These are phyloP conservation scores for Cladosporium sp. DNA, from an alignment of 2,329 filamentous ascomycete species.

Conservation along the genomic window DNA sequence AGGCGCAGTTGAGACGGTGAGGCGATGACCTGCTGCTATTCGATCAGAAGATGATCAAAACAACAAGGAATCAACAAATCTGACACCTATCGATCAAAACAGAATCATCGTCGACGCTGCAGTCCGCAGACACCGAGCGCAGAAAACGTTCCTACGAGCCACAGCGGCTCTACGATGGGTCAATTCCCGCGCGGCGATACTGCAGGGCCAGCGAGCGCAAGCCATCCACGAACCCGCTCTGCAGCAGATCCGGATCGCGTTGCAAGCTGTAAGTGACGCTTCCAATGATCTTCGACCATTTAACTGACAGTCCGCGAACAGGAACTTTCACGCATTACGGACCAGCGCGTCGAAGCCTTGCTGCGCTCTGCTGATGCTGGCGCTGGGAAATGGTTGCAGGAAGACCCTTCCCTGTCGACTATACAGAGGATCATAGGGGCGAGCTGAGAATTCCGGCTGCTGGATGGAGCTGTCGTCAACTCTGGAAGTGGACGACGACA, in stretches of 20 bases:
- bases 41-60: too few species aligned
- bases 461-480: background rate
- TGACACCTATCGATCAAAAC: constrained; percentile 2
- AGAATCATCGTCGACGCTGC: constrained; percentile 60
- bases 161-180: constrained; percentile 57
- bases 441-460: background rate
- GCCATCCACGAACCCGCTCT: constrained; percentile 46
- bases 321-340: constrained; percentile 56
- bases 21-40: too few species aligned
- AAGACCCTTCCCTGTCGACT: constrained; percentile 53
- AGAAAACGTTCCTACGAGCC: constrained; percentile 57
- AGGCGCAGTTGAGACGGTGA: constrained; percentile 54
- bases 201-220: constrained; percentile 48
- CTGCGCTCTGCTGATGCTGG: constrained; percentile 52
- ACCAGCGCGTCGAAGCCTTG: constrained; percentile 52
- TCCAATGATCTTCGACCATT: background rate
- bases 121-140: constrained; percentile 57
- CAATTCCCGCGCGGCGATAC: constrained; percentile 47
- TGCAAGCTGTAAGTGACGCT: constrained; percentile 38
- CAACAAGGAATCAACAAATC: background rate
- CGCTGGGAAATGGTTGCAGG: constrained; percentile 58
- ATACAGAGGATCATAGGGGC: constrained; percentile 18
- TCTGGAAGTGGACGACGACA: background rate
- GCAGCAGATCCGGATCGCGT: constrained; percentile 43
- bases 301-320: constrained; percentile 26